Evolutionary conservation across 768 basidiomycete genomes (phyloP).

Genomic region (Hygrocybe punicea): DNA sequence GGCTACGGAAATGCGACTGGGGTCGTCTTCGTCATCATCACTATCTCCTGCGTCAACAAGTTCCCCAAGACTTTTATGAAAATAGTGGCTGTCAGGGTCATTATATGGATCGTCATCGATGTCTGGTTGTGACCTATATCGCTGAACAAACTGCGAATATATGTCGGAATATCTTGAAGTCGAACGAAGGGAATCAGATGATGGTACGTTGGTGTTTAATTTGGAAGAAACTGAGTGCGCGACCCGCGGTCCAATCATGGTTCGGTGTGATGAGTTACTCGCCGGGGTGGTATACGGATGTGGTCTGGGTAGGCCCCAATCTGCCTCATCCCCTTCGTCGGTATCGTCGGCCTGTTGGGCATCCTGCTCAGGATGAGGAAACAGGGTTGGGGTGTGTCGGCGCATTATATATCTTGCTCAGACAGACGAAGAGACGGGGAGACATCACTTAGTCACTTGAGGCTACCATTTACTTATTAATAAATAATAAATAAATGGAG

Average conservation of each 20-base stretch:
- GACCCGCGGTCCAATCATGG: constrained; percentile 4
- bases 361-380: constrained; percentile 52
- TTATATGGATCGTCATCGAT: constrained; percentile 66
- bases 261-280: constrained; percentile 12
- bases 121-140: constrained; percentile 65
- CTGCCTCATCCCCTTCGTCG: constrained; percentile 48
- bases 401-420: constrained; percentile 32
- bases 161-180: constrained; percentile 48
- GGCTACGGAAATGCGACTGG: constrained; percentile 42
- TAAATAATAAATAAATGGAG: no score
- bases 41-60: constrained; percentile 68
- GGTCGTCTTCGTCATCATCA: constrained; percentile 71
- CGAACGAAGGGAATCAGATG: background rate
- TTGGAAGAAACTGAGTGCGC: background rate
- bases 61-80: constrained; percentile 65
- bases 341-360: constrained; percentile 51
- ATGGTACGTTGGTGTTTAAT: constrained; percentile 1
- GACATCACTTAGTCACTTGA: background rate
- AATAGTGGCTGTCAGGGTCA: constrained; percentile 83
- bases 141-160: constrained; percentile 75
- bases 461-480: no score
- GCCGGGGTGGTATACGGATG: constrained; percentile 32
- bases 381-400: constrained; percentile 66
- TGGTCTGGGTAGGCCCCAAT: constrained; percentile 38
- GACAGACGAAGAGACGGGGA: background rate